phyloP scores from a whole-genome alignment of 768 basidiomycete genomes.

The Collybiopsis confluens region DNA sequence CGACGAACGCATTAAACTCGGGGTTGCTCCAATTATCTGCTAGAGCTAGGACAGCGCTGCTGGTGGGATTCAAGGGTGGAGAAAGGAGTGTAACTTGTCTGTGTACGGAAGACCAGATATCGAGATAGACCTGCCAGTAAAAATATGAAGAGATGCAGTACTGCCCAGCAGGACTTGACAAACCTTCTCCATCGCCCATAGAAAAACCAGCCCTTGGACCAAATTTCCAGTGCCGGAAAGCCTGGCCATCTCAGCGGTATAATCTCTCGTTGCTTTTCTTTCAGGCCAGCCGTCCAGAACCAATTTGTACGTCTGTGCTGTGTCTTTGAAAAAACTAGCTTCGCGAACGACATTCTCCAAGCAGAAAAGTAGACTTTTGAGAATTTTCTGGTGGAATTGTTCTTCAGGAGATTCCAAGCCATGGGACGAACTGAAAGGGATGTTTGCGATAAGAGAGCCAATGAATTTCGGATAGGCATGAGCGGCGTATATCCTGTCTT shows the following conservation, averaged over 20 bases:
- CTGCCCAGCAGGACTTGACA: background rate
- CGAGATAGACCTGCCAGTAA: conserved; percentile 54
- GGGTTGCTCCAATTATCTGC: conserved; percentile 58
- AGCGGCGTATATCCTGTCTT: conserved; percentile 72
- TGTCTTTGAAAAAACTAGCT: conserved; percentile 51
- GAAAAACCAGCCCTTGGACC: conserved; percentile 63
- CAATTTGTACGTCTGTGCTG: conserved; percentile 40
- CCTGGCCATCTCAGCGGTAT: conserved; percentile 68
- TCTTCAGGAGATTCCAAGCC: conserved; percentile 27
- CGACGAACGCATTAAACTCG: conserved; percentile 52
- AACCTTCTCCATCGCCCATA: conserved; percentile 82
- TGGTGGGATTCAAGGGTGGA: conserved; percentile 6
- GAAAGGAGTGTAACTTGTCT: conserved; percentile 9
- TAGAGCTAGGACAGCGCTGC: conserved; percentile 39
- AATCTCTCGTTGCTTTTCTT: conserved; percentile 60
- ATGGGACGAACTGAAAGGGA: conserved; percentile 43
- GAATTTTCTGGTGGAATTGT: conserved; percentile 32
- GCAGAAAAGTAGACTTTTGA: conserved; percentile 46
- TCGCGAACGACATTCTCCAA: conserved; percentile 56
- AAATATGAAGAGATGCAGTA: background rate
- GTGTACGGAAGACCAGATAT: conserved; percentile 58
- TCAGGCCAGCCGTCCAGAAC: conserved; percentile 45
- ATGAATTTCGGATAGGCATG: conserved; percentile 74
- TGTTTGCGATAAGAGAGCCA: conserved; percentile 56
- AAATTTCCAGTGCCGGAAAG: conserved; percentile 40